phyloP scores from a whole-genome alignment of 495 filamentous ascomycete genomes.

The Entonaema liquescens region DNA sequence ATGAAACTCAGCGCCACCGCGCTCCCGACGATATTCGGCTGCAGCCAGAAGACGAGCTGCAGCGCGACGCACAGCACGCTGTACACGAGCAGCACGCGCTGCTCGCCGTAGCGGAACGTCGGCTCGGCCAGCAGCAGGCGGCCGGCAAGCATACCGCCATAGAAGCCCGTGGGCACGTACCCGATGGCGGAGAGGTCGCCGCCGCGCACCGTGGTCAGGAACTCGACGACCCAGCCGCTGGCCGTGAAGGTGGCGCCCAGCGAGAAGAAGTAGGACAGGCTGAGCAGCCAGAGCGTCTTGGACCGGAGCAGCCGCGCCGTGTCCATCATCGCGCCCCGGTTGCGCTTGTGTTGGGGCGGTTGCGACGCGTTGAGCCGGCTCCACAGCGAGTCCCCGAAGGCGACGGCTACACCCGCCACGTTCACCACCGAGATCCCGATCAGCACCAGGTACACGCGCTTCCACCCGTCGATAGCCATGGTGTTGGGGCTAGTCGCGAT shows the following conservation, averaged over 20 bases:
- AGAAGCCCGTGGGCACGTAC: conserved; percentile 76
- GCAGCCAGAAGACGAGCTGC: conserved; percentile 68
- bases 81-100: conserved; percentile 62
- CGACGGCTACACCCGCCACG: conserved; percentile 46
- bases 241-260: conserved; percentile 56
- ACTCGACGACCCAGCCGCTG: conserved; percentile 66
- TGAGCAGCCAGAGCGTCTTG: conserved; percentile 57
- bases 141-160: conserved; percentile 66
- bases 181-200: conserved; percentile 68
- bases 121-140: conserved; percentile 62
- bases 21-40: conserved; percentile 74
- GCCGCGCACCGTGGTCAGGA: conserved; percentile 70
- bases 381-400: conserved; percentile 49
- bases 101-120: conserved; percentile 62
- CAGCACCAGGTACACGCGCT: conserved; percentile 56
- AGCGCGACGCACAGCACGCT: conserved; percentile 60
- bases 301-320: conserved; percentile 43
- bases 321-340: conserved; percentile 21
- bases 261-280: conserved; percentile 61
- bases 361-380: conserved; percentile 12
- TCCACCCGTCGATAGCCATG: conserved; percentile 45
- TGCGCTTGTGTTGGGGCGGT: conserved; percentile 15
- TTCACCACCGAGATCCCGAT: conserved; percentile 54
- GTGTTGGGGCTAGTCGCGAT: conserved; percentile 49
- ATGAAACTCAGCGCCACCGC: conserved; percentile 73